These are phyloP conservation scores for Panaeolus cyanescens DNA, from an alignment of 768 basidiomycete genomes.

Conservation along the genomic window DNA sequence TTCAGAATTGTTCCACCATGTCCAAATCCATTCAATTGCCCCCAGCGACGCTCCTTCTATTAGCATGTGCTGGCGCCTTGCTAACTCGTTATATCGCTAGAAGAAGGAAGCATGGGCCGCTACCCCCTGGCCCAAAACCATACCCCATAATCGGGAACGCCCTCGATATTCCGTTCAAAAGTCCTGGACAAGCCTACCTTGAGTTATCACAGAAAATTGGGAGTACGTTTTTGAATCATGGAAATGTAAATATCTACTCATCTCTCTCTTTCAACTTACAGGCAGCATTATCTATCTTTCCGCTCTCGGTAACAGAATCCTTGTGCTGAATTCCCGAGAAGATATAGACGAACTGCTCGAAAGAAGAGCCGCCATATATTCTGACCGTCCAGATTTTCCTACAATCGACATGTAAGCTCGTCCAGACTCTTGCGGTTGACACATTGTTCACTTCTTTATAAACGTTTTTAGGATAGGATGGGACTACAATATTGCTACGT, in stretches of 20 bases:
- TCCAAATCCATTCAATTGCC: too few species aligned
- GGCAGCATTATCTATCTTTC: slow-evolving; percentile 19
- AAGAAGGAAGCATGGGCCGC: not conserved
- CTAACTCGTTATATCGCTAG: too few species aligned
- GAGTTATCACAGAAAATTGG: slow-evolving; percentile 16
- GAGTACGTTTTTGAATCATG: slow-evolving; percentile 9
- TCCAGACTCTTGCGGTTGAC: too few species aligned
- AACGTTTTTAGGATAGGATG: slow-evolving; percentile 29
- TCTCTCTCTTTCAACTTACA: not conserved
- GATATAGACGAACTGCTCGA: slow-evolving; percentile 30
- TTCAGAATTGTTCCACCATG: too few species aligned
- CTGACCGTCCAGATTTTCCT: slow-evolving; percentile 40
- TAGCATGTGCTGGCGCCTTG: too few species aligned
- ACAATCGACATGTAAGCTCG: not conserved
- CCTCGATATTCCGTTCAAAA: slow-evolving; percentile 15
- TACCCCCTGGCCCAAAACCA: slow-evolving; percentile 24
- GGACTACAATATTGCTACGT: slow-evolving; percentile 32
- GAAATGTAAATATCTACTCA: not conserved
- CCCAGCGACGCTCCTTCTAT: too few species aligned
- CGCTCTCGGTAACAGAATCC: slow-evolving; percentile 18
- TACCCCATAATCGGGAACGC: slow-evolving; percentile 26
- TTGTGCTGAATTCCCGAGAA: slow-evolving; percentile 25
- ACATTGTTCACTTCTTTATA: too few species aligned
- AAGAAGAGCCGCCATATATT: slow-evolving; percentile 46
- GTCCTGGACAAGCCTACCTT: slow-evolving; percentile 9